A percentile compares a stretch with the other conserved stretches of the same genome.
phyloP scores from a whole-genome alignment of 2,329 filamentous ascomycete species.

The Penicillium sp. region DNA sequence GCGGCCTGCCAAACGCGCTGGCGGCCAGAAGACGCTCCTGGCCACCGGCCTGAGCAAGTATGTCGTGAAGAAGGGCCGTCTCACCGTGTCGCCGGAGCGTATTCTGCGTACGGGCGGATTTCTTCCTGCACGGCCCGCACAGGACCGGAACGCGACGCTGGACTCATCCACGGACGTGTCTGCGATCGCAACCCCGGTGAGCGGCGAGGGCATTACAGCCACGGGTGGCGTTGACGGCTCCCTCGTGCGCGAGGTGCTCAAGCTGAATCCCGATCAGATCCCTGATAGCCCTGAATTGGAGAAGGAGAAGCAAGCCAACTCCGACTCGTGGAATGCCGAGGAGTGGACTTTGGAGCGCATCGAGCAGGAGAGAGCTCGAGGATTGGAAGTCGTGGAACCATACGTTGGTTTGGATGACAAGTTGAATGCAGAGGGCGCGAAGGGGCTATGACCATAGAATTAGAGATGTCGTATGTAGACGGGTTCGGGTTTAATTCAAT shows the following conservation, averaged over 20 bases:
- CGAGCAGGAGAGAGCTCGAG: slow-evolving; percentile 56
- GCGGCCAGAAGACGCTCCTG: slow-evolving; percentile 61
- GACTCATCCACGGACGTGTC: slow-evolving; percentile 26
- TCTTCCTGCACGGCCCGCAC: slow-evolving; percentile 69
- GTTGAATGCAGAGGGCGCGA: slow-evolving; percentile 48
- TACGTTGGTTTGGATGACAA: slow-evolving; percentile 54
- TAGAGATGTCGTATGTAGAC: too few species aligned
- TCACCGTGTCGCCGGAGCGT: slow-evolving; percentile 80
- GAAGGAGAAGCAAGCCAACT: slow-evolving; percentile 32
- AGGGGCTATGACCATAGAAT: slow-evolving; percentile 17
- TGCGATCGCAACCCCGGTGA: slow-evolving; percentile 33
- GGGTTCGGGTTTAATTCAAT: too few species aligned
- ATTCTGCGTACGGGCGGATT: slow-evolving; percentile 69
- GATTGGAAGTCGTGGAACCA: slow-evolving; percentile 54
- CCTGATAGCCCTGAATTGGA: slow-evolving; percentile 29
- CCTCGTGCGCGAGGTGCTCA: slow-evolving; percentile 38
- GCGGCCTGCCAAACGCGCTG: slow-evolving; percentile 46
- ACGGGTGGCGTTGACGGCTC: slow-evolving; percentile 35
- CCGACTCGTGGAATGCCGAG: slow-evolving; percentile 34
- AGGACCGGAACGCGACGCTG: slow-evolving; percentile 29
- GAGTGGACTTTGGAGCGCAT: slow-evolving; percentile 61
- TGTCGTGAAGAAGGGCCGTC: slow-evolving; percentile 74
- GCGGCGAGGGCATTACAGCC: slow-evolving; percentile 34
- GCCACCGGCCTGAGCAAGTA: slow-evolving; percentile 76
- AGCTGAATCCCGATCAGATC: slow-evolving; percentile 32